Evolutionary conservation across 306 rosid species (phyloP), one percentile per base, ranked within the genome.

Genomic region (Medicago ruthenica): DNA sequence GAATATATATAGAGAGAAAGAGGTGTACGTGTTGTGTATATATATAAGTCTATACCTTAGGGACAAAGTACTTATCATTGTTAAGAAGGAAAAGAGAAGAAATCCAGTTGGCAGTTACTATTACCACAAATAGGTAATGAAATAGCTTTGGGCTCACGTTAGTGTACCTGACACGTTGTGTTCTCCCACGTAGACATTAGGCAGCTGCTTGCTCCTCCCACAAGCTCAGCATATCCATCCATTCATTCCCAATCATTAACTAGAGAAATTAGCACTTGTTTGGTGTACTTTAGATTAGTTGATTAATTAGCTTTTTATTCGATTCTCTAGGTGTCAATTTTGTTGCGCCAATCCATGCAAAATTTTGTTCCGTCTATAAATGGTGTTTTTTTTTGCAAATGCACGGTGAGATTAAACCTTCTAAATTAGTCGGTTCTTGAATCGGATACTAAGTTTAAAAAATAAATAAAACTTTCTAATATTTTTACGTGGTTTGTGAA

Each of bases 131-230:
- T 1, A 1, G 15, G 13, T 10, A 34, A 34, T 34, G 7, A 0
- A 34, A 37, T 80, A 80, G 34, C 89, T 86, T 89, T 69, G 77
- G 48, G 76, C 64, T 36, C 86, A 88, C 86, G 96, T 83, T 71
- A 80, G 60, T 80, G 80, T 85, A 67, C 77, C 82, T 86, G 48
- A 80, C 91, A 92, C 93, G 96, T 34, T 72, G 83, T 70, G 70
- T 82, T 84, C 77, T 80, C 75, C 79, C 77, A 79, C 90, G 82
- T 85, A 87, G 76, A 34, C 1, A 34, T 34, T 6, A 34, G 37
- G 6, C 6, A 31, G 36, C 3, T 31, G 6, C 36, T 31, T 3
- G 36, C 6, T 73, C 75, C 79, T 74, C 67, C 58, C 15, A 20
- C 37, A 75, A 80, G 58, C 77, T 75, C 77, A 61, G 20, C 70